Evolutionary conservation across 1,284 basidiomycete species (phyloP).

Genomic region (Sporisorium reilianum): DNA sequence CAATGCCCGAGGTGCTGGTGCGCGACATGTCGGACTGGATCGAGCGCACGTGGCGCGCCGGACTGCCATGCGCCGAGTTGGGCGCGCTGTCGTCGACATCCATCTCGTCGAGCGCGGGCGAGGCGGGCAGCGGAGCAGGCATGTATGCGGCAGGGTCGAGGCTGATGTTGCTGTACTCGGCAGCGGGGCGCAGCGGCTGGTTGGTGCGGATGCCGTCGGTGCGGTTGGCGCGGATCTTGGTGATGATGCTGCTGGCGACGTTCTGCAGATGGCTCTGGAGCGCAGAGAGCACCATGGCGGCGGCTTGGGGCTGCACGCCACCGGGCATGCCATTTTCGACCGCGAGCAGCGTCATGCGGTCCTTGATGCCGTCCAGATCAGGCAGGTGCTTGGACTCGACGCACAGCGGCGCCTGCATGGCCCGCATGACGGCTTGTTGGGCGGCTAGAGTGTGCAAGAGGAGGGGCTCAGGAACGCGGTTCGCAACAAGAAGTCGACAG

Average conservation of each 20-base stretch:
- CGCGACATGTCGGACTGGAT: conserved; percentile 47
- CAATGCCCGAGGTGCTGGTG: conserved; percentile 42
- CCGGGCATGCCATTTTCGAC: conserved; percentile 69
- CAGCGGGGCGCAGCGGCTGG: conserved; percentile 36
- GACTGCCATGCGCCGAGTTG: conserved; percentile 35
- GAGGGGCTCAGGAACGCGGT: conserved; percentile 33
- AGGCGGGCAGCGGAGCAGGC: conserved; percentile 13
- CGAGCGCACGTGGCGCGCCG: conserved; percentile 33
- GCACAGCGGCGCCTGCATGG: conserved; percentile 63
- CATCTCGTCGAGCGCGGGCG: conserved; percentile 36
- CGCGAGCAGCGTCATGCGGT: conserved; percentile 70
- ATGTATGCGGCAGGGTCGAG: conserved; percentile 26
- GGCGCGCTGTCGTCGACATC: conserved; percentile 39
- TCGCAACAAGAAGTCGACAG: conserved; percentile 18
- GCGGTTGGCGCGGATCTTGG: conserved; percentile 61
- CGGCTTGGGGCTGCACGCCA: conserved; percentile 68
- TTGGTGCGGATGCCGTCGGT: conserved; percentile 54
- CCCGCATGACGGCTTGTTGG: conserved; percentile 62
- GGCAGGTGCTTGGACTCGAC: conserved; percentile 70
- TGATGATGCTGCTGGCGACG: conserved; percentile 60
- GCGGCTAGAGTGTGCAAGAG: conserved; percentile 48
- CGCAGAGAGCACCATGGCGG: conserved; percentile 66
- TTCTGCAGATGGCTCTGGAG: conserved; percentile 67
- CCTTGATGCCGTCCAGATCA: conserved; percentile 68
- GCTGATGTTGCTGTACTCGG: conserved; percentile 26